Base-by-base conservation (phyloP, 768 basidiomycete genomes). In the Phlegmacium glaucopus region DNA sequence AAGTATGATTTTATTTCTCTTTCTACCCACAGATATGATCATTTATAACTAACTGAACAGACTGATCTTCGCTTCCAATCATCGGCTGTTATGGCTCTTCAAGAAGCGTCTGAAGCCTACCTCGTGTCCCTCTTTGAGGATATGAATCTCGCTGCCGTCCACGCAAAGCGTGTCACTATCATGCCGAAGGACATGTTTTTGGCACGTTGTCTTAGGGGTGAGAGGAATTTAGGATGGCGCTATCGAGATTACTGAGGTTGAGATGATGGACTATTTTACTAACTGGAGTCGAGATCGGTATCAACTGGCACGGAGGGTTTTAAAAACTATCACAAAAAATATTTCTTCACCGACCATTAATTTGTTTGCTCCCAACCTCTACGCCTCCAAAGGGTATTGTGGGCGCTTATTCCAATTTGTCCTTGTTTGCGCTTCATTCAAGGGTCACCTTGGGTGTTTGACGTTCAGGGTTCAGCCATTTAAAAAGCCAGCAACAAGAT, bases 131-230 rank as follows among this genome's bases (percentile, higher is more conserved):
- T 92, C 25, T 91, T 93, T 53, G 87, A 90, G 44, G 61, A 61
- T 55, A 85, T 83, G 35, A 87, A 89, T 55, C 67, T 89, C n/a
- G 90, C 87, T 50, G 87, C 90, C 2, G 81, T 93, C 47, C 90
- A 93, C 55, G 90, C 88, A 6, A 90, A 89, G 64, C 80, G 90
- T 39, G 89, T 92, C 9, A 93, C 90, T 9, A 84, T 92, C 57
- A 88, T 90, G 84, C 82, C 85, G 45, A 77, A 80, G 27, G 90
- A 94, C 56, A 82, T 94, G 51, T 82, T 85, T 54, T 76, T 94
- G 42, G 90, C 90, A 6, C 72, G 88, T 36, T 76, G 87, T 43
- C 81, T 92, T 62, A 76, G 90, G 43, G 88, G 90, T 9, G 79
- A 82, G 27, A 29, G 18, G 22, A 22, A 5, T 22, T 5, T 22